phyloP scores from a whole-genome alignment of 2,329 filamentous ascomycete species.

The Tolypocladium amazonense region DNA sequence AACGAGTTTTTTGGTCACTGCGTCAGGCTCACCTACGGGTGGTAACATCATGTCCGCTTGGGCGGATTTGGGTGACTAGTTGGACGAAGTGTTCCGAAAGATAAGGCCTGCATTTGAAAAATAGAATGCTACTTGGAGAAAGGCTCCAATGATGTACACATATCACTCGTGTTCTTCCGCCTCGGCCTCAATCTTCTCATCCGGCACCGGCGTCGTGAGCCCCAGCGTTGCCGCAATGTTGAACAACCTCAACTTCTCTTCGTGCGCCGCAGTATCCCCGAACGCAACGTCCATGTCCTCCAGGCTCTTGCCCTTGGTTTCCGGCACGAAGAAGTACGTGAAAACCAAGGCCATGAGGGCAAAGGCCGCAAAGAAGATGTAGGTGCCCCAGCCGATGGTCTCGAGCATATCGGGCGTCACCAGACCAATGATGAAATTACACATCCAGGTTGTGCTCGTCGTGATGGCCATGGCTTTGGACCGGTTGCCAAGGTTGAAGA shows the following conservation, averaged over 20 bases:
- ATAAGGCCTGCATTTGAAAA: neutral
- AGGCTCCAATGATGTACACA: neutral
- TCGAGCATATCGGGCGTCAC: constrained; percentile 38
- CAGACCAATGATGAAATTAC: constrained; percentile 24
- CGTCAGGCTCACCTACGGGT: neutral
- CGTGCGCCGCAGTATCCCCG: constrained; percentile 24
- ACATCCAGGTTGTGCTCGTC: constrained; percentile 34
- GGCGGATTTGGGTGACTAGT: no score
- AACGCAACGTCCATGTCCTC: constrained; percentile 45
- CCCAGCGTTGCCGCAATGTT: constrained; percentile 15
- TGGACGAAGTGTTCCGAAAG: no score
- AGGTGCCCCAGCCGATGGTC: constrained; percentile 39
- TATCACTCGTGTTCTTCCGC: neutral
- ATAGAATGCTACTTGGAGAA: no score
- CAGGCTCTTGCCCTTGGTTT: constrained; percentile 43
- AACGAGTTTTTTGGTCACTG: neutral
- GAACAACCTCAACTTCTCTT: constrained; percentile 19
- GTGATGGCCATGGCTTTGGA: constrained; percentile 51
- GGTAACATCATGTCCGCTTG: no score
- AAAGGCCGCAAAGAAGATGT: constrained; percentile 50
- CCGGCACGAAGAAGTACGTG: constrained; percentile 44
- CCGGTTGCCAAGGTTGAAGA: constrained; percentile 46
- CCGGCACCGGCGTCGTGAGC: constrained; percentile 10
- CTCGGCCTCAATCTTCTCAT: constrained; percentile 7
- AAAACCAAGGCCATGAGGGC: constrained; percentile 38